Conservation (phyloP, 371 early-diverging fungal genomes). For the Mortierella sp. region DNA sequence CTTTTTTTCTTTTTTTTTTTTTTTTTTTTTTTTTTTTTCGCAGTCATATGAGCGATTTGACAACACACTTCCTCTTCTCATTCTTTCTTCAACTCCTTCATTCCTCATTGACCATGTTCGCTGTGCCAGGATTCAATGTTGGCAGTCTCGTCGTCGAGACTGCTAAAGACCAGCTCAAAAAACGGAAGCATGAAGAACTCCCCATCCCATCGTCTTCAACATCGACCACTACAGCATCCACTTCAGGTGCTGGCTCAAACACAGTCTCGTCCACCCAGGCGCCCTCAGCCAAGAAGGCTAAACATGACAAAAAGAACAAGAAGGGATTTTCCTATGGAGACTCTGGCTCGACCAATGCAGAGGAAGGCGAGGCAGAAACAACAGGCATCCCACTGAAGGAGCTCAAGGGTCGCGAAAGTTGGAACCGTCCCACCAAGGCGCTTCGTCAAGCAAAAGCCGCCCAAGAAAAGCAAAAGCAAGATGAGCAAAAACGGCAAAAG, state of each 20-base stretch:
- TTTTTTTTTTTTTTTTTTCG: neutral
- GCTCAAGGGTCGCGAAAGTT: slow-evolving; percentile 47
- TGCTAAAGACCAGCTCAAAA: slow-evolving; percentile 50
- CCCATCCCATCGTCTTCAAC: neutral
- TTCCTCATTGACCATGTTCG: slow-evolving; percentile 27
- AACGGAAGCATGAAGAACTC: slow-evolving; percentile 35
- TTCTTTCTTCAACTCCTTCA: neutral
- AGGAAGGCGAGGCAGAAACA: neutral
- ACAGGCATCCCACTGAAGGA: slow-evolving; percentile 43
- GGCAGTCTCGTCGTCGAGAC: slow-evolving; percentile 50
- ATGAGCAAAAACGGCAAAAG: slow-evolving; percentile 2
- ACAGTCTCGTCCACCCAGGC: slow-evolving; percentile 32
- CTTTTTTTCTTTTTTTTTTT: neutral
- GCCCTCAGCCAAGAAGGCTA: slow-evolving; percentile 37
- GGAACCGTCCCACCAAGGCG: slow-evolving; percentile 48
- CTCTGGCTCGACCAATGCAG: too few relatives aligned
- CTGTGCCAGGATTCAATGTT: slow-evolving; percentile 51
- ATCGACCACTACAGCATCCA: neutral
- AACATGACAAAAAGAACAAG: slow-evolving; percentile 15
- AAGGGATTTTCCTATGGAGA: too few relatives aligned
- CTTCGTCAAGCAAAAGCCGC: slow-evolving; percentile 42
- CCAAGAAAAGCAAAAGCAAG: slow-evolving; percentile 23
- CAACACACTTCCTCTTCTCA: neutral
- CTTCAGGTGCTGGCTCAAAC: slow-evolving; percentile 9
- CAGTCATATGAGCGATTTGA: neutral